Conservation (phyloP, 768 basidiomycete genomes). For the Lentinula lateritia region DNA sequence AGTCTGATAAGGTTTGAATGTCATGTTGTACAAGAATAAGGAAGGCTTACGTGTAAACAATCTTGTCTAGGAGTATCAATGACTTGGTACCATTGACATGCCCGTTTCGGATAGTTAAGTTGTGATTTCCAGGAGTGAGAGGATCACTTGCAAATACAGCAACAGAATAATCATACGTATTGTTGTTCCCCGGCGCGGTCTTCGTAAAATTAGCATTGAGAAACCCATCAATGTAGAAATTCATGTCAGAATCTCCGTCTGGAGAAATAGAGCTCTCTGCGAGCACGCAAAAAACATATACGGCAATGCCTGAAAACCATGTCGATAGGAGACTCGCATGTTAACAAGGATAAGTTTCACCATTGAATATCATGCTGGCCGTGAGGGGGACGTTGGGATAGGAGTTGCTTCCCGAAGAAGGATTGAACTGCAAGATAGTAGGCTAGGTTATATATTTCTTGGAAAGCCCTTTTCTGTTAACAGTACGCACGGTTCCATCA, state of each 20-base stretch:
- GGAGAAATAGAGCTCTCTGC: slow-evolving; percentile 18
- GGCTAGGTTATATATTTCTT: not conserved
- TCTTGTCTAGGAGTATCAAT: slow-evolving; percentile 29
- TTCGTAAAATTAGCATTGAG: slow-evolving; percentile 16
- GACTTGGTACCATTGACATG: slow-evolving; percentile 20
- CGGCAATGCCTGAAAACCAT: slow-evolving; percentile 28
- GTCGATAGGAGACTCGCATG: not conserved
- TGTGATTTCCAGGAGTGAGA: slow-evolving; percentile 23
- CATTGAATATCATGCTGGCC: slow-evolving; percentile 28
- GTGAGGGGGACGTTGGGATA: slow-evolving; percentile 14
- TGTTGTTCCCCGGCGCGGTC: slow-evolving; percentile 10
- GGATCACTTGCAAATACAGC: slow-evolving; percentile 26
- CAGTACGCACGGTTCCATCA: slow-evolving; percentile 10
- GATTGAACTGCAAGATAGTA: slow-evolving; percentile 11
- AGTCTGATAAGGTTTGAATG: not conserved
- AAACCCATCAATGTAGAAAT: slow-evolving; percentile 27
- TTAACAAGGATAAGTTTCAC: slow-evolving; percentile 13
- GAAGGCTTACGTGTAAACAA: slow-evolving; percentile 32
- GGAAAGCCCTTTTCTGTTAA: slow-evolving; percentile 10
- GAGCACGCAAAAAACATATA: slow-evolving; percentile 38
- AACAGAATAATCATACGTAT: slow-evolving; percentile 25
- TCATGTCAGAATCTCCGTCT: slow-evolving; percentile 25
- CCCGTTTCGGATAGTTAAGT: slow-evolving; percentile 28
- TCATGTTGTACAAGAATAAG: not conserved
- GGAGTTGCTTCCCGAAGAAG: slow-evolving; percentile 9